A percentile compares a stretch with the other conserved stretches of the same genome.
Conservation (phyloP, 768 basidiomycete species). For the Chiua virens region DNA sequence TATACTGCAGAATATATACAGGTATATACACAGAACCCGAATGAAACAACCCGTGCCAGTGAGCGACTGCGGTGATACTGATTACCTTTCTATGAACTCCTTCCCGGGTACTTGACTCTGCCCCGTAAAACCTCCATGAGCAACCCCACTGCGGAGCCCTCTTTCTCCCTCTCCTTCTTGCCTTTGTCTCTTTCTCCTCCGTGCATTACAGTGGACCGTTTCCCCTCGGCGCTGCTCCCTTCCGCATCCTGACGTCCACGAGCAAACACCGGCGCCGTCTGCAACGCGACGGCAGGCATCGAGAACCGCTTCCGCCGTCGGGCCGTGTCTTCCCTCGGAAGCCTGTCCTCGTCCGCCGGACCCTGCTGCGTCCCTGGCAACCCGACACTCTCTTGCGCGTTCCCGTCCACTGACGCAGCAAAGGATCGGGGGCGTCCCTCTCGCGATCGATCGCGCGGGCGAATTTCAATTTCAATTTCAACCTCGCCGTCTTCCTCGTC, state of each 20-base stretch:
- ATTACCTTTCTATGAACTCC: conserved; percentile 2
- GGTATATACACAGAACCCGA: not conserved
- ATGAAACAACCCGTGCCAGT: not conserved
- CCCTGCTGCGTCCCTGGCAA: not conserved
- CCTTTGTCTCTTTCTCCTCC: conserved; percentile 34
- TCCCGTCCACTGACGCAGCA: not conserved
- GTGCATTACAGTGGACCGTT: conserved; percentile 62
- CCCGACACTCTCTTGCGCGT: conserved; percentile 5
- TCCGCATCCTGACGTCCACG: conserved; percentile 37
- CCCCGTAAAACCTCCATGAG: conserved; percentile 33
- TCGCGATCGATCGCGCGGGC: not conserved
- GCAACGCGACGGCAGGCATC: conserved; percentile 72
- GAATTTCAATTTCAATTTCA: not conserved
- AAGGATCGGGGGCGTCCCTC: not conserved
- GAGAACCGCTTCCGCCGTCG: conserved; percentile 71
- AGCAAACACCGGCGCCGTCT: conserved; percentile 69
- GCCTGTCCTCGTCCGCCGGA: conserved; percentile 1
- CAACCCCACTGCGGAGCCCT: conserved; percentile 29
- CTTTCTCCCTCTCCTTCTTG: conserved; percentile 21
- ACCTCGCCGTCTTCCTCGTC: not conserved
- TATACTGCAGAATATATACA: not conserved
- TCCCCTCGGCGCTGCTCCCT: conserved; percentile 23
- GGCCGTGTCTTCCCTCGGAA: conserved; percentile 58
- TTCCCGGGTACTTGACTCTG: conserved; percentile 23
- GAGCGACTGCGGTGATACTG: too few relatives aligned